These are phyloP conservation scores for Fusarium camptoceras DNA, from an alignment of 2,329 filamentous ascomycete species.

Conservation along the genomic window DNA sequence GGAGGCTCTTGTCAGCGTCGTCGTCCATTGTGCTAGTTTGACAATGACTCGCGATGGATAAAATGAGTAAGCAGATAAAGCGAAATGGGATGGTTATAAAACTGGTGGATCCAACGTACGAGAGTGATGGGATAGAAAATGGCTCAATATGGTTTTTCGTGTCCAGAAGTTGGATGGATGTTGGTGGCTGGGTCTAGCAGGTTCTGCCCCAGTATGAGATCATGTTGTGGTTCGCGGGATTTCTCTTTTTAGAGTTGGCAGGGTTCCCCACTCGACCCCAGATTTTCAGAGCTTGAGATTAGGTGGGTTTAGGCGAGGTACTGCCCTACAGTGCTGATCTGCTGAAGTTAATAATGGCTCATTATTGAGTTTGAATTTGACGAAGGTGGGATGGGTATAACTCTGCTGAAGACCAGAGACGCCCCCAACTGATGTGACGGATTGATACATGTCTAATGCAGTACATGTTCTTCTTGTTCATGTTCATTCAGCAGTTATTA, in stretches of 20 bases:
- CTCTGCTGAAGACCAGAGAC: no score
- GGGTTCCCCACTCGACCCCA: constrained; percentile 5
- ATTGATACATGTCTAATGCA: not conserved
- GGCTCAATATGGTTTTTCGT: not conserved
- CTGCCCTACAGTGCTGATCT: not conserved
- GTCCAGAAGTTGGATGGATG: not conserved
- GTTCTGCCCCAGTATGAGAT: constrained; percentile 1
- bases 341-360: no score
- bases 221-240: not conserved
- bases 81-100: no score
- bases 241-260: constrained; percentile 2
- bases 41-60: no score
- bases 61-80: no score
- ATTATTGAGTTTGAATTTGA: not conserved
- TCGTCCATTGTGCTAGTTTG: constrained; percentile 6
- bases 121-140: not conserved
- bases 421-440: no score
- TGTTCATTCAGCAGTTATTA: no score
- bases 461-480: accelerated
- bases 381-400: accelerated
- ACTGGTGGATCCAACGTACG: not conserved
- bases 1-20: constrained; percentile 18
- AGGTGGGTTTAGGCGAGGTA: not conserved
- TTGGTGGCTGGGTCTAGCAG: not conserved
- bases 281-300: not conserved